phyloP scores from a whole-genome alignment of 495 filamentous ascomycete species.

The Penicillium soppii region DNA sequence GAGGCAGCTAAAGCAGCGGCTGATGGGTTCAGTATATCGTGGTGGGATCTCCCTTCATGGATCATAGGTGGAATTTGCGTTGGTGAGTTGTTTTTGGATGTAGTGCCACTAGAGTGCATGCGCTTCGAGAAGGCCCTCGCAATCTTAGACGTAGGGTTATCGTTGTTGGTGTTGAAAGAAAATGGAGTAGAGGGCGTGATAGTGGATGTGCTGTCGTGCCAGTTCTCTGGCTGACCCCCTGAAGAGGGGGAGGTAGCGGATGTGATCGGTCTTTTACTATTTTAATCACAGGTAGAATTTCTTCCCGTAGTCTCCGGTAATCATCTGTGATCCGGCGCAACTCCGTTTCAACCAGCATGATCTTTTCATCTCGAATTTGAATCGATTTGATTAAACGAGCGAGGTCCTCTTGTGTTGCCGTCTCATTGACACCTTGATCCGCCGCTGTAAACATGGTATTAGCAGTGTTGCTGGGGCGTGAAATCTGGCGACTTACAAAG shows the following conservation, averaged over 20 bases:
- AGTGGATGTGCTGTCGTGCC: slow-evolving; percentile 35
- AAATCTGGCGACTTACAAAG: slow-evolving; percentile 62
- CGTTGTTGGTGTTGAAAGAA: slow-evolving; percentile 29
- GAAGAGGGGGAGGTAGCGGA: slow-evolving; percentile 67
- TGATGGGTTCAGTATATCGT: slow-evolving; percentile 61
- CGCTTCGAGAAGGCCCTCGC: slow-evolving; percentile 74
- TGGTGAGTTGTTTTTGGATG: slow-evolving; percentile 77
- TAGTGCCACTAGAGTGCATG: slow-evolving; percentile 71
- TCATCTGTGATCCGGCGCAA: slow-evolving; percentile 79
- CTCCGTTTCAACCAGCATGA: slow-evolving; percentile 76
- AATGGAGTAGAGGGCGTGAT: slow-evolving; percentile 45
- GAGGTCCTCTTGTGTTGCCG: slow-evolving; percentile 88
- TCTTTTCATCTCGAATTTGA: slow-evolving; percentile 80
- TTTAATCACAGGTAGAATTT: slow-evolving; percentile 84
- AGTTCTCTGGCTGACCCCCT: slow-evolving; percentile 20
- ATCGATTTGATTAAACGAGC: slow-evolving; percentile 85
- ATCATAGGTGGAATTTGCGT: slow-evolving; percentile 67
- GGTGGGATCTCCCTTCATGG: slow-evolving; percentile 52
- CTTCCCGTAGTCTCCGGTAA: slow-evolving; percentile 80
- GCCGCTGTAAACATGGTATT: slow-evolving; percentile 58
- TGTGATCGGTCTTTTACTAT: slow-evolving; percentile 88
- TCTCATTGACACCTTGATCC: slow-evolving; percentile 81
- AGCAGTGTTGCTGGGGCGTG: background rate
- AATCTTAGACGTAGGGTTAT: slow-evolving; percentile 20
- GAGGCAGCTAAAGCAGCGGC: slow-evolving; percentile 70